phyloP scores from a whole-genome alignment of 2,329 filamentous ascomycete species.

The Curvularia sp. region DNA sequence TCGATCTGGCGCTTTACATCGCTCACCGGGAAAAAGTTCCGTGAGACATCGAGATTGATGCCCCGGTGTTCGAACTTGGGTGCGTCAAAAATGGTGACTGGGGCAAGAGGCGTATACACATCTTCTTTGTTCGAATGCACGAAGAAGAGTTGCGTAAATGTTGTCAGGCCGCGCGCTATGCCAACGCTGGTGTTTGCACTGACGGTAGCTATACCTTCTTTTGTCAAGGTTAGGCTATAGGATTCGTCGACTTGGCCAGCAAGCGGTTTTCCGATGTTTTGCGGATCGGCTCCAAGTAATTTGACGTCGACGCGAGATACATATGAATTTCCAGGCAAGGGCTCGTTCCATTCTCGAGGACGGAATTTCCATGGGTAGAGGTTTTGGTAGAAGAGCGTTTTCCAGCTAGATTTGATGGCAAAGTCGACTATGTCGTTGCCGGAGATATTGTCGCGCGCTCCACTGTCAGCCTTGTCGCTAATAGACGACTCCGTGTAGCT shows the following conservation, averaged over 20 bases:
- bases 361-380: conserved; percentile 83
- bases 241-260: conserved; percentile 75
- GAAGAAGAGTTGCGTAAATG: conserved; percentile 82
- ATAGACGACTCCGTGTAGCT: conserved; percentile 17
- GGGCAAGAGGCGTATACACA: conserved; percentile 73
- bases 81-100: conserved; percentile 73
- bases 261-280: conserved; percentile 65
- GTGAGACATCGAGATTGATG: conserved; percentile 77
- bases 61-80: conserved; percentile 81
- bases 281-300: conserved; percentile 64
- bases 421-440: conserved; percentile 59
- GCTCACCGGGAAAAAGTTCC: conserved; percentile 72
- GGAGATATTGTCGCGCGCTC: conserved; percentile 41
- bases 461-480: background rate
- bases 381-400: conserved; percentile 70
- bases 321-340: conserved; percentile 56
- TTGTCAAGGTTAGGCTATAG: conserved; percentile 70
- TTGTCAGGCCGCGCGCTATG: conserved; percentile 74
- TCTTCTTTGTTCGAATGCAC: conserved; percentile 64
- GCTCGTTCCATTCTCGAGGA: conserved; percentile 69
- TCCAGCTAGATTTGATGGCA: conserved; percentile 63
- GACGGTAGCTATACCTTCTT: conserved; percentile 67
- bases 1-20: conserved; percentile 80
- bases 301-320: conserved; percentile 69
- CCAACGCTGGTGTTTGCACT: conserved; percentile 71